These are phyloP conservation scores for Annulohypoxylon bovei DNA, from an alignment of 495 filamentous ascomycete species.

Conservation along the genomic window DNA sequence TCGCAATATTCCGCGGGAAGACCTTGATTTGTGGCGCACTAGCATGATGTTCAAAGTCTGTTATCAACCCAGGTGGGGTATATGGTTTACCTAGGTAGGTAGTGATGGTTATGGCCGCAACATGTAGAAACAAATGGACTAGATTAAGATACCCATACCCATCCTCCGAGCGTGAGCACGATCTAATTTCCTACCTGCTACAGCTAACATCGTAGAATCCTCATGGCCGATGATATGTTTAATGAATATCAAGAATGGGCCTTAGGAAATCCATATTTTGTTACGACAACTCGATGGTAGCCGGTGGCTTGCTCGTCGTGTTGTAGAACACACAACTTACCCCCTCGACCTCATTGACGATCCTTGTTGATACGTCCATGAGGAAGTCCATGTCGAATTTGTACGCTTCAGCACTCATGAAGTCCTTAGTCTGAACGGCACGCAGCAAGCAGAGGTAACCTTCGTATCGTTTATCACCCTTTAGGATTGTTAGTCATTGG, in stretches of 20 bases:
- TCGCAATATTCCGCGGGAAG: background rate
- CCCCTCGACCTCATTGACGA: constrained; percentile 87
- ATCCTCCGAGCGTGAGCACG: background rate
- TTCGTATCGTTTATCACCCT: constrained; percentile 35
- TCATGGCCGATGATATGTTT: background rate
- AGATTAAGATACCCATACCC: background rate
- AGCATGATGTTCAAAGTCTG: background rate
- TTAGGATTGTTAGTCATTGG: background rate
- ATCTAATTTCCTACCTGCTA: background rate
- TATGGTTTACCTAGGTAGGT: too few relatives aligned
- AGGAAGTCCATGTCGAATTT: constrained; percentile 75
- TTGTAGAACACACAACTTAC: constrained; percentile 66
- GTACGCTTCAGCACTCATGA: constrained; percentile 76
- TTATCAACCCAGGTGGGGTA: background rate
- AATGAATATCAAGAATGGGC: background rate
- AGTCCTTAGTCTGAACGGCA: constrained; percentile 81
- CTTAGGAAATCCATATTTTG: background rate
- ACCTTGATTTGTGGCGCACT: background rate
- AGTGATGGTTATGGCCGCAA: background rate
- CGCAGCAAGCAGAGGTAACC: constrained; percentile 64
- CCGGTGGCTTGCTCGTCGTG: constrained; percentile 82
- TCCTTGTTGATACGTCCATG: constrained; percentile 72
- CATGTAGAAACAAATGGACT: background rate
- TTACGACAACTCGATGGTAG: constrained; percentile 81
- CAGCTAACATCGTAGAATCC: background rate